These are phyloP conservation scores for bread wheat (Triticum aestivum) DNA, from an alignment of 176 grass and related monocot genomes.

Conservation along the genomic window DNA sequence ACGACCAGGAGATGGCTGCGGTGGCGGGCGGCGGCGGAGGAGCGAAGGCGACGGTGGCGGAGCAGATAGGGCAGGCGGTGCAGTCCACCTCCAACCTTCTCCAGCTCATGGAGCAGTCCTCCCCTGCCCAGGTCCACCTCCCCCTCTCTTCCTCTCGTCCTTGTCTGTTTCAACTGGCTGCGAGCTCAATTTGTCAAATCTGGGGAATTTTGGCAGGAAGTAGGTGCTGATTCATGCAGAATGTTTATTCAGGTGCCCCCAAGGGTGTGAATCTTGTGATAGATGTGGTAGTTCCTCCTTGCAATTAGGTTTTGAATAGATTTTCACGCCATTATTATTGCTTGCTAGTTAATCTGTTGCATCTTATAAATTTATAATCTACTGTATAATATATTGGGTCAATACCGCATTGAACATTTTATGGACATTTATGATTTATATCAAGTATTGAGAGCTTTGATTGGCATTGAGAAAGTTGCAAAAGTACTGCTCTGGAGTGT, in stretches of 20 bases:
- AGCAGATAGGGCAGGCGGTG: constrained; percentile 86
- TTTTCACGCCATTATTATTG: not conserved
- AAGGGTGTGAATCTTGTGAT: not conserved
- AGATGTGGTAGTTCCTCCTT: not conserved
- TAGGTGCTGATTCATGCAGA: not conserved
- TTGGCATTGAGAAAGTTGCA: not conserved
- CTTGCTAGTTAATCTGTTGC: not conserved
- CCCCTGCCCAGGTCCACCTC: constrained; percentile 69
- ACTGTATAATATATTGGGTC: not conserved
- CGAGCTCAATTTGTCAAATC: not conserved
- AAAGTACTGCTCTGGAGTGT: not conserved
- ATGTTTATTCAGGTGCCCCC: not conserved
- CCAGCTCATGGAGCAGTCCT: constrained; percentile 86
- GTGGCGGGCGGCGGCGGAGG: not conserved
- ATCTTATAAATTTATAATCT: not conserved
- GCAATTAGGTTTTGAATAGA: not conserved
- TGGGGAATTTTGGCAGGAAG: not conserved
- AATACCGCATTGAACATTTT: not conserved
- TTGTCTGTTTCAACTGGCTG: not conserved
- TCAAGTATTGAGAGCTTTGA: not conserved
- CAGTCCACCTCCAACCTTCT: constrained; percentile 92
- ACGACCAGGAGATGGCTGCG: constrained; percentile 8
- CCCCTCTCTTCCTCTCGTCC: not conserved
- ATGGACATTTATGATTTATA: not conserved
- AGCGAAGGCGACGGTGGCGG: constrained; percentile 59